Evolutionary conservation across 805 yeast species (phyloP).

Genomic region (Hanseniaspora lindneri): DNA sequence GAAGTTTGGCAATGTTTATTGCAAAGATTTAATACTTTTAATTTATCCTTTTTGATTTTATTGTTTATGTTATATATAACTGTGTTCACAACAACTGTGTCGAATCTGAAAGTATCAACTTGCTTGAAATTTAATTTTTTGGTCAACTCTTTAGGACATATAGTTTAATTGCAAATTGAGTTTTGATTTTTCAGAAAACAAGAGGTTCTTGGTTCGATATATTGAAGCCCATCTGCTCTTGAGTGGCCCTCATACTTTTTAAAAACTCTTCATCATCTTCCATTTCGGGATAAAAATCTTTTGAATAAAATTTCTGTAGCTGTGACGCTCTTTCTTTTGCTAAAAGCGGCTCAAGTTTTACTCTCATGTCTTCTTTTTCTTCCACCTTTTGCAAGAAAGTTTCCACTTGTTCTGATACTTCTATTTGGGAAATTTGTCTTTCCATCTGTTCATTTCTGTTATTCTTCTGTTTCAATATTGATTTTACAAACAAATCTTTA

Average conservation of each 20-base stretch:
- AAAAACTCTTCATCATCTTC: constrained; percentile 18
- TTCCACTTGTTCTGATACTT: constrained; percentile 32
- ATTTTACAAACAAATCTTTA: too few relatives aligned
- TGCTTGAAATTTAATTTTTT: too few relatives aligned
- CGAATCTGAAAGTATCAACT: too few relatives aligned
- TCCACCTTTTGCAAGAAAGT: constrained; percentile 31
- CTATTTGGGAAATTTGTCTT: constrained; percentile 28
- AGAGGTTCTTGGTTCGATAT: constrained; percentile 7
- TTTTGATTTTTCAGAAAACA: not conserved
- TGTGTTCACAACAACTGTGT: too few relatives aligned
- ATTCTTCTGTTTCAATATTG: constrained; percentile 31
- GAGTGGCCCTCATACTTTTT: constrained; percentile 21
- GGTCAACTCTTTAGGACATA: too few relatives aligned
- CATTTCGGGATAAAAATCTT: constrained; percentile 19
- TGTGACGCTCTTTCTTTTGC: constrained; percentile 32
- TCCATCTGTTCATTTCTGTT: constrained; percentile 31
- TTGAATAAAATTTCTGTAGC: constrained; percentile 29
- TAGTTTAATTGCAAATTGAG: too few relatives aligned
- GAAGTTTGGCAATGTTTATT: too few relatives aligned
- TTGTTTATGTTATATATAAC: too few relatives aligned
- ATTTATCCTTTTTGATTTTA: too few relatives aligned
- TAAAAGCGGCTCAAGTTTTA: constrained; percentile 28
- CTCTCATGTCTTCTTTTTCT: constrained; percentile 29
- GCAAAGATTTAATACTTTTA: too few relatives aligned
- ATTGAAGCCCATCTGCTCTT: constrained; percentile 12